Percentiles rank a stretch among this genome's conserved stretches.
Conservation (phyloP, 2,329 filamentous ascomycete genomes). For the Claviceps lovelessii region DNA sequence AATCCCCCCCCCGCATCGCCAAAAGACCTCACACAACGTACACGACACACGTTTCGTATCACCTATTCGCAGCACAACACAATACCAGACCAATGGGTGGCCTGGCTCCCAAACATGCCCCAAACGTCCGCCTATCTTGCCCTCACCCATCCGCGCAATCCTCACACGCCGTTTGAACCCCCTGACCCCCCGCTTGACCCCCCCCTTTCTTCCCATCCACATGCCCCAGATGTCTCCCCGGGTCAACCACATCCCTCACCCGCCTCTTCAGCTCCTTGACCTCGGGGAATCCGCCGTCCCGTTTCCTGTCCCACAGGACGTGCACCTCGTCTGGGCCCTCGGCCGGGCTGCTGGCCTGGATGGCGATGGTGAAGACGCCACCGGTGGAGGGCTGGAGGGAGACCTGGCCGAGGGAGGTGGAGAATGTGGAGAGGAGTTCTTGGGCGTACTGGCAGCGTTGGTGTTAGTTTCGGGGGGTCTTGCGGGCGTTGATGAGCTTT, state of each 20-base stretch:
- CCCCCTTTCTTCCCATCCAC: conserved; percentile 39
- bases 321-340: conserved; percentile 8
- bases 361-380: conserved; percentile 65
- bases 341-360: conserved; percentile 22
- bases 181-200: too few relatives aligned
- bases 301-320: conserved; percentile 76
- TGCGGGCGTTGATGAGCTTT: too few relatives aligned
- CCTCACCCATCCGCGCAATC: neutral
- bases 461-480: neutral
- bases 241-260: conserved; percentile 71
- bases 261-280: conserved; percentile 80
- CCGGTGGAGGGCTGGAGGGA: conserved; percentile 74
- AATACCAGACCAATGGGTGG: too few relatives aligned
- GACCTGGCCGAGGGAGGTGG: conserved; percentile 69
- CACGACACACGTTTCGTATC: too few relatives aligned
- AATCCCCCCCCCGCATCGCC: too few relatives aligned
- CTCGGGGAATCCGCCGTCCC: conserved; percentile 82
- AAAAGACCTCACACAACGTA: too few relatives aligned
- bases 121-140: neutral
- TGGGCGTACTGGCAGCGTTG: conserved; percentile 57
- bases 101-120: too few relatives aligned
- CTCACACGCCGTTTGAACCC: too few relatives aligned
- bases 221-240: conserved; percentile 65
- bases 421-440: conserved; percentile 89
- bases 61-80: too few relatives aligned